Evolutionary conservation across 495 filamentous ascomycete genomes (phyloP), one percentile per base, ranked within the genome.

Genomic region (Margaritispora aquatica): DNA sequence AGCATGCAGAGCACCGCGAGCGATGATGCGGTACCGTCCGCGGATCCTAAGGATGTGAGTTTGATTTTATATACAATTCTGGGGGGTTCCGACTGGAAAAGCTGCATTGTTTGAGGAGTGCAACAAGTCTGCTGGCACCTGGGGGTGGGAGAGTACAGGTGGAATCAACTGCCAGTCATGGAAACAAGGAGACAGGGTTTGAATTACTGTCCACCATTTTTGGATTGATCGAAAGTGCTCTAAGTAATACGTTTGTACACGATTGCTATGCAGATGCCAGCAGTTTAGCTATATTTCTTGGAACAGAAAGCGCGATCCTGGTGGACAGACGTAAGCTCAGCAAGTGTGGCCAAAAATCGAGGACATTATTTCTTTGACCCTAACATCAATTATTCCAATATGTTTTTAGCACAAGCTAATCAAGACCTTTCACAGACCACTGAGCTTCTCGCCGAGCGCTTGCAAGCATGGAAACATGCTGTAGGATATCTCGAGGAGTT

Each of bases 401-500:
- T n/a, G n/a, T n/a, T 44, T 8, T n/a, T 2, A 44, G 19, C 17
- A 44, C 3, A n/a, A 44, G 38, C 38, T 44, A 44, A 44, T 44
- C 19, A 17, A 2, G 19, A 15, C 11, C 19, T 1, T 0, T 15
- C 10, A n/a, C 38, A 93, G 82, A 87, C 88, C 13, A 84, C 88
- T 41, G 85, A 81, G 55, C 78, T 97, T 23, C 84, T 98, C 53
- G 75, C 87, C 20, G 87, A 97, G 73, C 85, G 94, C 56, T 79
- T 97, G 55, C 84, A 85, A 62, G 95, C 95, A 31, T 98, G 90
- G 88, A 98, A 97, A 68, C 95, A 98, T 70, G 89, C 90, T 61
- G 88, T 90, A 55, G 88, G 76, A 54, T 92, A 96, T 69, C 74
- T 98, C 26, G 92, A 97, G 71, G 88, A 92, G 52, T 98, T 97